Evolutionary conservation across 768 basidiomycete species (phyloP), one percentile per base, ranked within the genome.

Genomic region (Panus rudis): DNA sequence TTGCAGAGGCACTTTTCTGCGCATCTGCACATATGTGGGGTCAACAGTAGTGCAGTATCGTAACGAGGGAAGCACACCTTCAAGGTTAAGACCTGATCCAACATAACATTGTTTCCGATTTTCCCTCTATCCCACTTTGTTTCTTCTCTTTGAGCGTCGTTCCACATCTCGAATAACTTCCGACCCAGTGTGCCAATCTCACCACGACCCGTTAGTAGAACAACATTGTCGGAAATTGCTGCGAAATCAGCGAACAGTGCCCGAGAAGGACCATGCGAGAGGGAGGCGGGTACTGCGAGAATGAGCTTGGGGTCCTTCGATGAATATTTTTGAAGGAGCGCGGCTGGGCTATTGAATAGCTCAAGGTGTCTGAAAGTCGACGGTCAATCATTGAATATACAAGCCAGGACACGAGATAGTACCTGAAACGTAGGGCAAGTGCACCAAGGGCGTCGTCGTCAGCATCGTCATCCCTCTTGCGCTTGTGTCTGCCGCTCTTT

Each of bases 251-350:
- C 74, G 60, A 99, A 97, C 3, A 98, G 62, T 25, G 77, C 71
- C 34, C 96, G 78, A 1, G 92, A 93, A 7, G 89, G 84, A 2
- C 94, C 94, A 54, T 97, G 87, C 0, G 92, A 93, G 37, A 99
- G 71, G 3, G 90, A 90, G 1, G 90, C 83, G 2, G 96, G 96
- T 21, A 94, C 85, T 0, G 92, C 91, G 13, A 99, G 73, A 48
- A 99, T 89, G 40, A 97, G 75, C 58, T 98, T 98, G 0, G 96
- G 92, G 45, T 88, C 79, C 50, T 84, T 82, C 2, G 87, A 84
- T 0, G 90, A 88, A 55, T 92, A 87, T 8, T 79, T 81, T 47
- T 88, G 78, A 35, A 85, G 66, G 40, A 98, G 72, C 6, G 85
- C 76, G 53, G 84, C 83, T 7, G 90, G 83, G 48, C 79, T 87